Percentiles rank a stretch among this genome's conserved stretches.
Evolutionary conservation across 192 early-diverging fungal species (phyloP).

Genomic region (Podila horticola): DNA sequence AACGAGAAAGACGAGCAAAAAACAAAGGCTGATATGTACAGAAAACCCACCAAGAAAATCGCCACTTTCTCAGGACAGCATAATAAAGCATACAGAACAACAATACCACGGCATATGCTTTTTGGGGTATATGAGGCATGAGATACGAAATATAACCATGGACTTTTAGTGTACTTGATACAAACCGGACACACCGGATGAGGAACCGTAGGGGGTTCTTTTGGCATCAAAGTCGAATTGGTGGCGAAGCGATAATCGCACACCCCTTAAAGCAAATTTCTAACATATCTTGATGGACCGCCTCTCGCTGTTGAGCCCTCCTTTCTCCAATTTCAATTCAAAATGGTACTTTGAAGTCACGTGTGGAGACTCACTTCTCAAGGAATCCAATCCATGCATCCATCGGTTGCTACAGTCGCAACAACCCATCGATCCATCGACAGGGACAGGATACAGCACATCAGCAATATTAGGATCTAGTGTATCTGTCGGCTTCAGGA

Average conservation of each 20-base stretch:
- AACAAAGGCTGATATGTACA: not conserved
- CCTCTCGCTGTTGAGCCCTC: not conserved
- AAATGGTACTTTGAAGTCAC: conserved; percentile 6
- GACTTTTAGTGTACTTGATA: too few relatives aligned
- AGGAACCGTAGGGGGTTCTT: too few relatives aligned
- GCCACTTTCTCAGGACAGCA: too few relatives aligned
- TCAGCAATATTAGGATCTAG: too few relatives aligned
- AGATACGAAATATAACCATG: too few relatives aligned
- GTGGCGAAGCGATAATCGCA: not conserved
- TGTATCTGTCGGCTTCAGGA: too few relatives aligned
- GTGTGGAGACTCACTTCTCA: not conserved
- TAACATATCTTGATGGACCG: not conserved
- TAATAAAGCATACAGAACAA: too few relatives aligned
- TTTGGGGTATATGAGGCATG: too few relatives aligned
- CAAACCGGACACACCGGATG: too few relatives aligned
- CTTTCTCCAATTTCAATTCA: conserved; percentile 7
- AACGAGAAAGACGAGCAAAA: not conserved
- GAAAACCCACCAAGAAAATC: not conserved
- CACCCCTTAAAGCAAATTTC: not conserved
- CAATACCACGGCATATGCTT: too few relatives aligned
- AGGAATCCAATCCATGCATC: conserved; percentile 1
- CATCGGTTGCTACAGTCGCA: not conserved
- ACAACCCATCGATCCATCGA: not conserved
- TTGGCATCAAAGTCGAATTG: too few relatives aligned
- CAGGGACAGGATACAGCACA: too few relatives aligned